Evolutionary conservation across 495 filamentous ascomycete genomes (phyloP).

Genomic region (Aspergillus mulundensis): DNA sequence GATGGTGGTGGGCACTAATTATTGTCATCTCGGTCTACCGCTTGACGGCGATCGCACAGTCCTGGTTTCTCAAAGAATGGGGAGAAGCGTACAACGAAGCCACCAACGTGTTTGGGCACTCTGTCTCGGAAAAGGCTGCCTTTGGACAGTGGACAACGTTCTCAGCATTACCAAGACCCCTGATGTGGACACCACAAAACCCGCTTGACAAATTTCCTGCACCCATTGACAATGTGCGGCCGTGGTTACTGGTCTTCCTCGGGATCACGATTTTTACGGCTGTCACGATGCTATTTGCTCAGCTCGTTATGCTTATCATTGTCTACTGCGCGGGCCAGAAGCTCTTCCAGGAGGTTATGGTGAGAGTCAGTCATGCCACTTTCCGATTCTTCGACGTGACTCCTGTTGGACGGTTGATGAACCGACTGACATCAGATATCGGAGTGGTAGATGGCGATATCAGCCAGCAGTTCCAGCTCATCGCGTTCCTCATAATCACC

Average conservation of each 20-base stretch:
- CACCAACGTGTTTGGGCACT: constrained; percentile 12
- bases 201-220: constrained; percentile 57
- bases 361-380: constrained; percentile 67
- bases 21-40: constrained; percentile 56
- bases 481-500: constrained; percentile 59
- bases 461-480: constrained; percentile 59
- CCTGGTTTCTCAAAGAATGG: constrained; percentile 84
- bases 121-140: background rate
- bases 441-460: constrained; percentile 77
- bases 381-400: constrained; percentile 88
- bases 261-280: constrained; percentile 56
- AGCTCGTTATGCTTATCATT: constrained; percentile 62
- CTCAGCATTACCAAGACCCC: constrained; percentile 7
- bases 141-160: background rate
- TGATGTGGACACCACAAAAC: constrained; percentile 23
- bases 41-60: constrained; percentile 53
- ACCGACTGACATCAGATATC: constrained; percentile 80
- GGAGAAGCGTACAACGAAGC: constrained; percentile 63
- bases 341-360: constrained; percentile 65
- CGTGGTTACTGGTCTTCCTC: constrained; percentile 69
- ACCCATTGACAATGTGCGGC: constrained; percentile 61
- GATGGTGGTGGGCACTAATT: constrained; percentile 65
- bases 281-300: constrained; percentile 48
- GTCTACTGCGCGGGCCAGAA: constrained; percentile 69
- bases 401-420: constrained; percentile 80